Evolutionary conservation across 768 basidiomycete genomes (phyloP).

Genomic region (Dioszegia hungarica): DNA sequence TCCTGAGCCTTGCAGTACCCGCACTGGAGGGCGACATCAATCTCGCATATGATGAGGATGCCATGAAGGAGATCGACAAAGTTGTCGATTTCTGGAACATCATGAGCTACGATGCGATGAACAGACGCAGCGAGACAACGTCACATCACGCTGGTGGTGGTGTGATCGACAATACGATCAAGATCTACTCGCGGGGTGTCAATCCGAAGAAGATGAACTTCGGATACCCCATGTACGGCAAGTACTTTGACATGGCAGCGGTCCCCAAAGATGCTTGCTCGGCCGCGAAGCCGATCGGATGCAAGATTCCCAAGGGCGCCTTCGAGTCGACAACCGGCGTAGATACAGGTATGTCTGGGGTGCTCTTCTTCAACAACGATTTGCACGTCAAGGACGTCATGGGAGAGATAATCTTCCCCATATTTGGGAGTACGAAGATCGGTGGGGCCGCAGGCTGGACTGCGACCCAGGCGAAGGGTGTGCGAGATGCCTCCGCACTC

Average conservation of each 20-base stretch:
- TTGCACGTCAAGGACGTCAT: no score
- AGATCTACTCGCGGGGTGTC: constrained; percentile 15
- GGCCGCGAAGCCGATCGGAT: not conserved
- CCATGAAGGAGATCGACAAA: constrained; percentile 14
- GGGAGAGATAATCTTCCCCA: no score
- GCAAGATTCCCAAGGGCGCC: constrained; percentile 8
- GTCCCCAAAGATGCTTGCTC: constrained; percentile 1
- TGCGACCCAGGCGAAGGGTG: not conserved
- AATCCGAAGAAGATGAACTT: constrained; percentile 23
- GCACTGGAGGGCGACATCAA: constrained; percentile 14
- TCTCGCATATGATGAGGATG: constrained; percentile 16
- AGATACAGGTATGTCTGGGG: not conserved
- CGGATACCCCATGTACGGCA: constrained; percentile 32
- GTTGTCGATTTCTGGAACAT: constrained; percentile 31
- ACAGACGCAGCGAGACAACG: constrained; percentile 18
- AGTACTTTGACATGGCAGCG: constrained; percentile 18
- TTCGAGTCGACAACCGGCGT: constrained; percentile 8
- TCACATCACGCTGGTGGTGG: constrained; percentile 22
- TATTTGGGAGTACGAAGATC: no score
- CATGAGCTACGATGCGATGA: constrained; percentile 36
- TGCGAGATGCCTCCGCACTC: not conserved
- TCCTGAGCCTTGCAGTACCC: constrained; percentile 21
- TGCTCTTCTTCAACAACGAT: not conserved
- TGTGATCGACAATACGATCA: constrained; percentile 17
- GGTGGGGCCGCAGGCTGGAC: no score